Percentiles rank a stretch among this genome's conserved stretches.
These are phyloP conservation scores for Beta vulgaris DNA, from an alignment of 148 eudicot genomes.

Conservation along the genomic window DNA sequence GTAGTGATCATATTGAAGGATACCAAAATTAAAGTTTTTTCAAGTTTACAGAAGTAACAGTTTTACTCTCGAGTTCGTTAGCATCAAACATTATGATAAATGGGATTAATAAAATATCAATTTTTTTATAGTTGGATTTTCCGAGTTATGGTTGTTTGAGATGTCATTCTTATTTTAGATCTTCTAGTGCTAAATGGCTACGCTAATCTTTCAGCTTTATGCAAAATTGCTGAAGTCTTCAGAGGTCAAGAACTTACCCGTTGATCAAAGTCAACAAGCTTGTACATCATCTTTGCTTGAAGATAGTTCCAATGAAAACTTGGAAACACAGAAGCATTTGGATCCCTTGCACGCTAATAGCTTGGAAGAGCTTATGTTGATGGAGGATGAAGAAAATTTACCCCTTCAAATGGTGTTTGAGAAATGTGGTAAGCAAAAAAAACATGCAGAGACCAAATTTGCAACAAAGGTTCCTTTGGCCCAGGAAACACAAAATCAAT, in stretches of 20 bases:
- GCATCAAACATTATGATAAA: too few relatives aligned
- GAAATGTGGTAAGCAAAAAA: slow-evolving; percentile 18
- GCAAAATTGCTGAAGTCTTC: not conserved
- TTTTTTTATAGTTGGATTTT: too few relatives aligned
- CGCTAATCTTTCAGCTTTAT: not conserved
- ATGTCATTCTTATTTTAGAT: too few relatives aligned
- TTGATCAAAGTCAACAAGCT: not conserved
- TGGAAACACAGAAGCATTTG: not conserved
- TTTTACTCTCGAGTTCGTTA: too few relatives aligned
- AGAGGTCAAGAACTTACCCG: not conserved
- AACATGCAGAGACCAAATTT: not conserved
- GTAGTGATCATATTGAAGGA: too few relatives aligned
- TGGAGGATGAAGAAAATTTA: slow-evolving; percentile 13
- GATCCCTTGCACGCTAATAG: not conserved
- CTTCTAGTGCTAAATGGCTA: not conserved
- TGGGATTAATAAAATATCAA: too few relatives aligned
- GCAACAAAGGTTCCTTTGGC: not conserved
- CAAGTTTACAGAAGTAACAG: too few relatives aligned
- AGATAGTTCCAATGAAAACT: slow-evolving; percentile 2
- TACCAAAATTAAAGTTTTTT: too few relatives aligned
- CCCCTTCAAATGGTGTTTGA: slow-evolving; percentile 16
- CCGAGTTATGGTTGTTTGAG: too few relatives aligned
- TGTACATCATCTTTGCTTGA: slow-evolving; percentile 12
- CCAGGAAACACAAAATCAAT: not conserved
- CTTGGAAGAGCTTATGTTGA: slow-evolving; percentile 1